These are phyloP conservation scores for Mortierella alpina DNA, from an alignment of 192 early-diverging fungal genomes.

Conservation along the genomic window DNA sequence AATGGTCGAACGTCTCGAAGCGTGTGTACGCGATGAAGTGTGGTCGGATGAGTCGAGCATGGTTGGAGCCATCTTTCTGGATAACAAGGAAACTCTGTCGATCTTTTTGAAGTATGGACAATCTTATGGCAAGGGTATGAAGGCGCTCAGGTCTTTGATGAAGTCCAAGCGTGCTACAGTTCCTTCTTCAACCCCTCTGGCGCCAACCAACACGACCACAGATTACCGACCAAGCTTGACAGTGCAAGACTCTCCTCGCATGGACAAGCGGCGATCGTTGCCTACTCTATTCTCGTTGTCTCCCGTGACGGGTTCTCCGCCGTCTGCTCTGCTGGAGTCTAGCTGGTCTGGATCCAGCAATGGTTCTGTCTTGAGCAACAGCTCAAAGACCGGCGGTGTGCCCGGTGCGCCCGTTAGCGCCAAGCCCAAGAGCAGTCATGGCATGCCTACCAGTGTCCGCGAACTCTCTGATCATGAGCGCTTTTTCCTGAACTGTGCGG, in stretches of 20 bases:
- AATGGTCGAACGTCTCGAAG: slow-evolving; percentile 17
- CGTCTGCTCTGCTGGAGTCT: background rate
- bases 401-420: background rate
- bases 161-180: slow-evolving; percentile 35
- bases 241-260: slow-evolving; percentile 8
- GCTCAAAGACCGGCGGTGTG: background rate
- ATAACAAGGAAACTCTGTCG: slow-evolving; percentile 42
- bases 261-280: slow-evolving; percentile 38
- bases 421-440: slow-evolving; percentile 26
- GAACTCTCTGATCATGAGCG: slow-evolving; percentile 6
- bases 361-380: background rate
- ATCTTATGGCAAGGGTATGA: slow-evolving; percentile 54
- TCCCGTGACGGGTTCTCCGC: background rate
- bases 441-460: background rate
- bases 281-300: slow-evolving; percentile 33
- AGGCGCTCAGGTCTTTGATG: slow-evolving; percentile 36
- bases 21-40: slow-evolving; percentile 44
- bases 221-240: background rate
- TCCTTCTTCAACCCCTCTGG: background rate
- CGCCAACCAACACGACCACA: background rate
- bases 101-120: slow-evolving; percentile 54
- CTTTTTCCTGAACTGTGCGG: slow-evolving; percentile 46
- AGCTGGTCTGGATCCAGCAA: background rate
- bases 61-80: slow-evolving; percentile 45
- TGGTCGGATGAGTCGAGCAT: slow-evolving; percentile 43